Percentiles rank a stretch among this genome's conserved stretches.
Evolutionary conservation across 1,284 basidiomycete genomes (phyloP).

Genomic region (Trichosporon sp.): DNA sequence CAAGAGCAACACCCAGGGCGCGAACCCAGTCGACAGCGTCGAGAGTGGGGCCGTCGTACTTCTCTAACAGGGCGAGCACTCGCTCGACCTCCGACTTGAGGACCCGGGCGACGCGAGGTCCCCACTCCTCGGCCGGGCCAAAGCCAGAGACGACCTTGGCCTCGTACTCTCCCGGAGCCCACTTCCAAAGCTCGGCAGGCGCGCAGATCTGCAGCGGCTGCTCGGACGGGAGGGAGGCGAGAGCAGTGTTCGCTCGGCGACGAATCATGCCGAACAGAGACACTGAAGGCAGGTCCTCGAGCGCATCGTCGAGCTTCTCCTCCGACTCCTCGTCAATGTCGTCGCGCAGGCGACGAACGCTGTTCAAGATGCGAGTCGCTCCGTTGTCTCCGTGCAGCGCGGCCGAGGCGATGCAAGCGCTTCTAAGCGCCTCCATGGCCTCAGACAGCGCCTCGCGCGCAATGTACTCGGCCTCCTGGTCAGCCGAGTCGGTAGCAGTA

Average conservation of each 20-base stretch:
- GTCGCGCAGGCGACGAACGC: slow-evolving; percentile 38
- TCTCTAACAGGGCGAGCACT: slow-evolving; percentile 23
- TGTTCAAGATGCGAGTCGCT: slow-evolving; percentile 20
- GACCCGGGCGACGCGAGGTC: slow-evolving; percentile 38
- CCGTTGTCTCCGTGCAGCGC: slow-evolving; percentile 33
- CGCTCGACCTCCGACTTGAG: slow-evolving; percentile 45
- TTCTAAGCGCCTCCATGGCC: slow-evolving; percentile 46
- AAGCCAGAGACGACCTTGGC: slow-evolving; percentile 44
- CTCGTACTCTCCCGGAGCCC: slow-evolving; percentile 43
- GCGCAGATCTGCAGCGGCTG: slow-evolving; percentile 23
- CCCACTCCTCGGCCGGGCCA: slow-evolving; percentile 46
- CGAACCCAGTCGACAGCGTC: slow-evolving; percentile 41
- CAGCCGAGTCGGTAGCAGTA: slow-evolving; percentile 18
- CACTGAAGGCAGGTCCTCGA: slow-evolving; percentile 48
- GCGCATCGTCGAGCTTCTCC: slow-evolving; percentile 45
- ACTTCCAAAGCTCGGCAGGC: slow-evolving; percentile 43
- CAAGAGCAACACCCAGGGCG: slow-evolving; percentile 37
- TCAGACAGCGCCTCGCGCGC: slow-evolving; percentile 48
- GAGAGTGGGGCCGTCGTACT: slow-evolving; percentile 14
- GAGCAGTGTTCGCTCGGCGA: slow-evolving; percentile 36
- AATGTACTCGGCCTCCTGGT: slow-evolving; percentile 42
- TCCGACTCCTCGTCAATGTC: slow-evolving; percentile 39
- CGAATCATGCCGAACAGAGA: slow-evolving; percentile 40
- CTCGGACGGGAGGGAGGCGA: slow-evolving; percentile 16
- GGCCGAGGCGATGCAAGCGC: slow-evolving; percentile 38